These are phyloP conservation scores for Fusarium ramigenum DNA, from an alignment of 2,329 filamentous ascomycete species.

Conservation along the genomic window DNA sequence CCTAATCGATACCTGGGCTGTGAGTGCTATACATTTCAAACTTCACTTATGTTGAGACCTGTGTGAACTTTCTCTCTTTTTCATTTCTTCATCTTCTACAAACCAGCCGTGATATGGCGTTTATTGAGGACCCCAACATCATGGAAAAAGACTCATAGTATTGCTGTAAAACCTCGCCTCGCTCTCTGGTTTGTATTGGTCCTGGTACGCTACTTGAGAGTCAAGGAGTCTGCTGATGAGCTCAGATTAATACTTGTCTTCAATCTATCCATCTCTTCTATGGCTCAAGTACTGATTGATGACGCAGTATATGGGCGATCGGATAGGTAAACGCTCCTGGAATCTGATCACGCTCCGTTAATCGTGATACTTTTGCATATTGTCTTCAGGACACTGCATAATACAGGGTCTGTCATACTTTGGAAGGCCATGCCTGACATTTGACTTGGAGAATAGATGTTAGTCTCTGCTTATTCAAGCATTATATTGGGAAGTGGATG, in stretches of 20 bases:
- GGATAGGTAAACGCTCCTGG: neutral
- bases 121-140: neutral
- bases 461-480: too few species aligned
- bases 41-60: neutral
- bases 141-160: neutral
- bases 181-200: neutral
- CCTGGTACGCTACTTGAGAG: too few species aligned
- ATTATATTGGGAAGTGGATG: too few species aligned
- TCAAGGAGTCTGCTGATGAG: too few species aligned
- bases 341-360: too few species aligned
- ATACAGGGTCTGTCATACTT: neutral
- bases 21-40: neutral
- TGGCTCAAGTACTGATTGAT: too few species aligned
- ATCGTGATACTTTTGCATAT: neutral
- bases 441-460: neutral
- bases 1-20: neutral
- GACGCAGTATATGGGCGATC: too few species aligned
- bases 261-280: neutral
- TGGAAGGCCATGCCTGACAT: neutral
- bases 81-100: neutral
- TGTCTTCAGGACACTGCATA: neutral
- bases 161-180: neutral
- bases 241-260: neutral
- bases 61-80: neutral
- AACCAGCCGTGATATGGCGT: too few species aligned